Conservation (phyloP, 306 rosid genomes). For the Acacia melanoxylon region DNA sequence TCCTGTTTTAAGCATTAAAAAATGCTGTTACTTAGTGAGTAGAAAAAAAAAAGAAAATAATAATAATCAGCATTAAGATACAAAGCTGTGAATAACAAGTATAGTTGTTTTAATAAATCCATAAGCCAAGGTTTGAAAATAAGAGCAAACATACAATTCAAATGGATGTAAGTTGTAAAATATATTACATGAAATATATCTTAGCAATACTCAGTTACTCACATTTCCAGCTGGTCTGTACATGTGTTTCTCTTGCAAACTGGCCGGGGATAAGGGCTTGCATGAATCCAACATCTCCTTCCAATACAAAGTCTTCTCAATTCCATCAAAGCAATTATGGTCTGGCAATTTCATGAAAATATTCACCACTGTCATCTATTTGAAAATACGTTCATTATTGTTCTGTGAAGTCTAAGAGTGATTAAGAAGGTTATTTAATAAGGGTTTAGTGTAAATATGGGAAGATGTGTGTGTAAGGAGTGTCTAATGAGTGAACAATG, state of each 20-base stretch:
- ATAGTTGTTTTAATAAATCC: slow-evolving; percentile 13
- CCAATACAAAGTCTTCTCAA: slow-evolving; percentile 56
- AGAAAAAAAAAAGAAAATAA: slow-evolving; percentile 1
- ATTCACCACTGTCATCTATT: slow-evolving; percentile 40
- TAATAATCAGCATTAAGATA: slow-evolving; percentile 10
- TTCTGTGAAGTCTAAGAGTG: not conserved
- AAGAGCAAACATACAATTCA: not conserved
- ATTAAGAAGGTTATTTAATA: not conserved
- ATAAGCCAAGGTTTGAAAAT: slow-evolving; percentile 14
- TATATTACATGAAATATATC: slow-evolving; percentile 23
- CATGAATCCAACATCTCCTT: slow-evolving; percentile 49
- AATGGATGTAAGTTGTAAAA: not conserved
- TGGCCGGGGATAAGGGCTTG: slow-evolving; percentile 33
- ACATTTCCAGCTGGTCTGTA: slow-evolving; percentile 52
- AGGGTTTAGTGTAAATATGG: not conserved
- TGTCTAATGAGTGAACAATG: not conserved
- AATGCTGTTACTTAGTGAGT: slow-evolving; percentile 16
- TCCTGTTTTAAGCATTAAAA: slow-evolving; percentile 53
- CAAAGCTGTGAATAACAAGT: not conserved
- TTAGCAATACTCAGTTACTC: slow-evolving; percentile 32
- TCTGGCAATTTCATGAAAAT: slow-evolving; percentile 36
- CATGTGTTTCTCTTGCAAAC: slow-evolving; percentile 39
- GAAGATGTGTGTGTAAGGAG: not conserved
- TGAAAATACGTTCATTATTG: slow-evolving; percentile 29
- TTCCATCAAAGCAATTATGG: slow-evolving; percentile 42